Conservation (phyloP, 805 yeast genomes). For the Lachancea fermentati region DNA sequence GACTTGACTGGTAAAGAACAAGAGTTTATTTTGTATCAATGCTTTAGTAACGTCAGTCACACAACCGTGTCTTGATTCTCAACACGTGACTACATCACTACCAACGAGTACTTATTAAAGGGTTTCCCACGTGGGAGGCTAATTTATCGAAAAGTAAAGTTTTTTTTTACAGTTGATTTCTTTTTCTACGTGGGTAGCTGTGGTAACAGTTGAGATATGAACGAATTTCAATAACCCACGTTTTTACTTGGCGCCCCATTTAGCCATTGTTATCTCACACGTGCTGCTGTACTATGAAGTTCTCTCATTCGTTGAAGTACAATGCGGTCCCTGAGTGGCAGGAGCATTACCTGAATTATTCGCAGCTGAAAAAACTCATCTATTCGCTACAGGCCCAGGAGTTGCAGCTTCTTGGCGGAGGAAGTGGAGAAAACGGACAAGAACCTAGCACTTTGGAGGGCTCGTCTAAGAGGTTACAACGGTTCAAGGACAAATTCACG, state of each 20-base stretch:
- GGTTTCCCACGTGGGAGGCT: too few species aligned
- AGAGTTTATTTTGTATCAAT: too few species aligned
- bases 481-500: constrained; percentile 13
- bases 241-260: neutral
- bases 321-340: constrained; percentile 87
- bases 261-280: neutral
- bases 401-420: constrained; percentile 12
- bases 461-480: constrained; percentile 12
- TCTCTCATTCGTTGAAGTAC: constrained; percentile 59
- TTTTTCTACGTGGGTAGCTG: too few species aligned
- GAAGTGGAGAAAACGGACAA: constrained; percentile 2
- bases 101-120: too few species aligned
- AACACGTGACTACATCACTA: too few species aligned
- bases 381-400: constrained; percentile 47
- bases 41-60: too few species aligned
- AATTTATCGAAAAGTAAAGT: too few species aligned
- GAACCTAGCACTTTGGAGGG: constrained; percentile 8
- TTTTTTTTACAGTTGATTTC: too few species aligned
- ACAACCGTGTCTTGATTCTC: too few species aligned
- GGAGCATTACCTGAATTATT: constrained; percentile 67
- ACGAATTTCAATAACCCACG: too few species aligned
- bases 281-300: constrained; percentile 44
- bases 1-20: too few species aligned
- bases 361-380: constrained; percentile 49
- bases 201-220: too few species aligned